phyloP scores from a whole-genome alignment of 257 asterid species.

The Perilla frutescens region DNA sequence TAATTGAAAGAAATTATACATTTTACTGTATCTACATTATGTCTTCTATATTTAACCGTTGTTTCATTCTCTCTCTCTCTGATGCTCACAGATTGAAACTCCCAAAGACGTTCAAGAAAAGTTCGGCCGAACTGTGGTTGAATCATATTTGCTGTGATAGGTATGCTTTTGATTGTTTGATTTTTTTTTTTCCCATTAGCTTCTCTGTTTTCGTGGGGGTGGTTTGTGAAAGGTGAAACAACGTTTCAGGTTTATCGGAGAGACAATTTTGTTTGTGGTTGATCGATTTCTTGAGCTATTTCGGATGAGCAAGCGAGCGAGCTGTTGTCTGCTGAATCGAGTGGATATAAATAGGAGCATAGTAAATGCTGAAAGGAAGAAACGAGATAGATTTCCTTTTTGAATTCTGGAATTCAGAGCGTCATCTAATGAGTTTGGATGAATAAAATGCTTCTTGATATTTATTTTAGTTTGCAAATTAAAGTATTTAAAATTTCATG shows the following conservation, averaged over 20 bases:
- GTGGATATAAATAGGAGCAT: too few relatives aligned
- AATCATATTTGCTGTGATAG: constrained; percentile 69
- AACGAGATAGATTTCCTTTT: too few relatives aligned
- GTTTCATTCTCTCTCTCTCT: constrained; percentile 19
- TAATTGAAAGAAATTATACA: constrained; percentile 42
- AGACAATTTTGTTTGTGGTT: background rate
- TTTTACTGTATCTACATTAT: constrained; percentile 3
- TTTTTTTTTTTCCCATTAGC: background rate
- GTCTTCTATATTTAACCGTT: constrained; percentile 19
- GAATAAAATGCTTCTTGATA: too few relatives aligned
- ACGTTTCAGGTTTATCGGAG: constrained; percentile 24
- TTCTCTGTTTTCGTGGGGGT: too few relatives aligned
- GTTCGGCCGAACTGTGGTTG: constrained; percentile 91
- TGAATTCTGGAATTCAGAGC: too few relatives aligned
- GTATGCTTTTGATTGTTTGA: constrained; percentile 25
- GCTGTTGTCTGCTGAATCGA: background rate
- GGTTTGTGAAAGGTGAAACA: background rate
- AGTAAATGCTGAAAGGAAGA: too few relatives aligned
- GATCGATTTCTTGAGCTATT: constrained; percentile 15
- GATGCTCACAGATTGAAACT: constrained; percentile 68
- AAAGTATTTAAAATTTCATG: too few relatives aligned
- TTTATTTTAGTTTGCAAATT: too few relatives aligned
- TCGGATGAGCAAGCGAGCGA: background rate
- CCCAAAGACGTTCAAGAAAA: constrained; percentile 89
- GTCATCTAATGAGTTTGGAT: too few relatives aligned